Percentiles rank a stretch among this genome's conserved stretches.
Conservation (phyloP, 2,329 filamentous ascomycete species). For the Paecilomyces variotii region DNA sequence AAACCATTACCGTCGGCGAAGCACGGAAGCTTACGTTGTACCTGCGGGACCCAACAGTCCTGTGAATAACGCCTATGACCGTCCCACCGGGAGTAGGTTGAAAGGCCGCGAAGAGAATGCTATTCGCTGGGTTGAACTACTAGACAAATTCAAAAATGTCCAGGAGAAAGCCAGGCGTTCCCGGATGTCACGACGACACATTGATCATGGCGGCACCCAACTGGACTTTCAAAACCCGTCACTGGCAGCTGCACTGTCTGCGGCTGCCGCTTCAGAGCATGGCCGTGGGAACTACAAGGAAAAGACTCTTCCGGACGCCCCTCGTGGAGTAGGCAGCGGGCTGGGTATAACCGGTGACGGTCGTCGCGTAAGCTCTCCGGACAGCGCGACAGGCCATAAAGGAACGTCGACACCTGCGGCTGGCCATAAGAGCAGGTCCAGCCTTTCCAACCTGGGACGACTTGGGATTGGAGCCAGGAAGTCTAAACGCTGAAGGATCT, state of each 20-base stretch:
- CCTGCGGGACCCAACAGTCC: slow-evolving; percentile 4
- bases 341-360: slow-evolving; percentile 35
- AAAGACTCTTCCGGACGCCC: slow-evolving; percentile 25
- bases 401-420: slow-evolving; percentile 26
- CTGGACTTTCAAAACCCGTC: slow-evolving; percentile 31
- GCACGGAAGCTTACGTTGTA: slow-evolving; percentile 4
- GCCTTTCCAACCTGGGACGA: slow-evolving; percentile 61
- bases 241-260: slow-evolving; percentile 23
- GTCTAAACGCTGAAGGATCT: slow-evolving; percentile 27
- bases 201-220: slow-evolving; percentile 47
- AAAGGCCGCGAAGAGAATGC: slow-evolving; percentile 73
- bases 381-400: slow-evolving; percentile 10
- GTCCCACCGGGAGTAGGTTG: slow-evolving; percentile 59
- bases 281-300: slow-evolving; percentile 17
- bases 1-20: slow-evolving; percentile 19
- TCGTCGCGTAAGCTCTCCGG: slow-evolving; percentile 41
- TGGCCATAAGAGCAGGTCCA: slow-evolving; percentile 52
- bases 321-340: slow-evolving; percentile 17
- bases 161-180: slow-evolving; percentile 76
- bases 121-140: slow-evolving; percentile 84
- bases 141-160: slow-evolving; percentile 88
- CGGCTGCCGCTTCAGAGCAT: slow-evolving; percentile 18
- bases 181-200: slow-evolving; percentile 42
- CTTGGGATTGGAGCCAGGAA: slow-evolving; percentile 63
- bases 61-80: slow-evolving; percentile 49